Evolutionary conservation across 2,329 filamentous ascomycete species (phyloP), one percentile per base, ranked within the genome.

Genomic region (Xylaria sp.): DNA sequence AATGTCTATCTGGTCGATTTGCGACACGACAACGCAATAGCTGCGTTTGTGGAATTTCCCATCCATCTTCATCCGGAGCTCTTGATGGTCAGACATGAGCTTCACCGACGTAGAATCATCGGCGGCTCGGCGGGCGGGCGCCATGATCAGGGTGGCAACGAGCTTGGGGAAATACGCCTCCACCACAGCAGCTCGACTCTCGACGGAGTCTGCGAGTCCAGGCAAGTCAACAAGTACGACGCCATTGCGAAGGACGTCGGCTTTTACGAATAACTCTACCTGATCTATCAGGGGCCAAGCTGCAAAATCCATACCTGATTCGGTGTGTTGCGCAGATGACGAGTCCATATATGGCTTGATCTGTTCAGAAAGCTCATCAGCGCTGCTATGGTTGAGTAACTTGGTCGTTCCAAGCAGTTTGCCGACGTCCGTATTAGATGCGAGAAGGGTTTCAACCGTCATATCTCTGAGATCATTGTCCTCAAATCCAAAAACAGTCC

Each of bases 201-300:
- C 50, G 0, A 61, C 54, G 0, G 54, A 52, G 17, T 85, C 82
- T 0, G 77, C 76, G 0, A 80, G 71, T 7, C 82, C 81, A 0
- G 81, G 81, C 0, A 84, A 69, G 54, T 84, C 80, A 0, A 83
- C 79, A 3, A 84, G 69, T 0, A 77, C 74, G 1, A 80, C 72
- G 0, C 80, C 80, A 2, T 77, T 75, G 0, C 72, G 72, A 1
- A 84, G 64, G 0, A 80, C 73, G 1, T 73, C 62, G 0, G 78
- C 70, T 46, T 75, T 78, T 8, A 73, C 70, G 46, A 74, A 82
- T 1, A 83, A 70, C 1, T 67, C 63, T 2, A 76, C 73, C 1
- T 64, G 43, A 0, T 68, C 55, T 1, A 77, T 67, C 1, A 76
- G 56, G 0, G 74, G 74, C 74, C 74, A 77, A 0, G 62, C 59